Evolutionary conservation across 495 filamentous ascomycete species (phyloP), one percentile per base, ranked within the genome.

Genomic region (Zalerion maritima): DNA sequence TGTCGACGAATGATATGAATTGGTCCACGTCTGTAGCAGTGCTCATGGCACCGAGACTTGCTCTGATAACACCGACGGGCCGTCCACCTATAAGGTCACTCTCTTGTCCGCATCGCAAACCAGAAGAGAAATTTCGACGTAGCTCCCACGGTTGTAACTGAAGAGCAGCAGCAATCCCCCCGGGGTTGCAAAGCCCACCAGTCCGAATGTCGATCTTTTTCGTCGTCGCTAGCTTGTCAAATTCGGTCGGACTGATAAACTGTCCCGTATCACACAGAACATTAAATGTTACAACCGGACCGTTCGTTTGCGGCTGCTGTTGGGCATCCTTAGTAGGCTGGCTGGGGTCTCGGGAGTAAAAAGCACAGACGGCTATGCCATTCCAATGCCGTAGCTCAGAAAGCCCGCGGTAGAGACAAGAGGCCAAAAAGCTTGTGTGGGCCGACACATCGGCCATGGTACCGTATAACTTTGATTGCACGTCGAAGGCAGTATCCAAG

Each of bases 171-270:
- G 84, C 74, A 26, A 91, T 70, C 7, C 87, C 84, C 5, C 85
- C 87, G 0, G 87, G 87, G 38, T 94, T 94, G 56, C 87, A 96
- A 19, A 92, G 63, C 0, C 83, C 79, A 5, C 87, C 87, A 4
- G 81, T 85, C 3, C 87, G 64, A 6, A 94, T 49, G 40, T 94
- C 81, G 26, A 94, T 76, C 17, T 71, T 66, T 38, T 79, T 80
- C 1, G 89, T 57, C 9, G 70, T 62, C 0, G 86, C 81, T 2
- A 94, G 58, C 41, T 79, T 81, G 45, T 94, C 86, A 4, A 94
- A 70, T 40, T 92, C 84, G 0, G 73, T 65, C 37, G 86, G 78
- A 16, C 78, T 78, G 20, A 89, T 49, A 79, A 79, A 92, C 6
- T 67, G 61, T 0, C 77, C 78, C 3, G 59, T 48, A 20, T 63